Percentiles rank a stretch among this genome's conserved stretches.
These are phyloP conservation scores for Cenchrus fungigraminus DNA, from an alignment of 176 grass and related monocot genomes.

Conservation along the genomic window DNA sequence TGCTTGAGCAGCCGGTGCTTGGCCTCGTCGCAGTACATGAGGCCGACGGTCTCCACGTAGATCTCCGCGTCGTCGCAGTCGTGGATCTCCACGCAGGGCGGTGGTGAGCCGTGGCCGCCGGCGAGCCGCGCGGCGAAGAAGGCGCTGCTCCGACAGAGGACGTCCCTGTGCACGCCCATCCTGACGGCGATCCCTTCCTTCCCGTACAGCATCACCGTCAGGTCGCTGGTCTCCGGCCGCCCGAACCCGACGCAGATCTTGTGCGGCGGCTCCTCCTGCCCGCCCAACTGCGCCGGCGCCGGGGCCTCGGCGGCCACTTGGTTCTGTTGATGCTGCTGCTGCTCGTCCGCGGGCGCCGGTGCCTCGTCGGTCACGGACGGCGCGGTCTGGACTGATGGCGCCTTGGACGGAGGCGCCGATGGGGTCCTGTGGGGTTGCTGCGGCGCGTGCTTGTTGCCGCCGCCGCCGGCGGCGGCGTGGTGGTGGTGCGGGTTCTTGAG, in stretches of 20 bases:
- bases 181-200: conserved; percentile 76
- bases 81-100: conserved; percentile 50
- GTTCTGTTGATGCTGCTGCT: not conserved
- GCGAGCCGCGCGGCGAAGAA: conserved; percentile 75
- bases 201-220: conserved; percentile 72
- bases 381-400: conserved; percentile 43
- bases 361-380: conserved; percentile 42
- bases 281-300: not conserved
- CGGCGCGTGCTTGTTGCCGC: conserved; percentile 4
- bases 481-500: conserved; percentile 74
- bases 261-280: conserved; percentile 39
- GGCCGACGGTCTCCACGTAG: conserved; percentile 66
- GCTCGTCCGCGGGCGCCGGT: conserved; percentile 8
- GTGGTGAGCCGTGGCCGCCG: not conserved
- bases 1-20: conserved; percentile 67
- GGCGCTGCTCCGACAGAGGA: conserved; percentile 62
- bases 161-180: conserved; percentile 70
- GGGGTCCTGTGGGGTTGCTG: conserved; percentile 33
- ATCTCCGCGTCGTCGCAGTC: conserved; percentile 70
- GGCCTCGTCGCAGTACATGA: conserved; percentile 67
- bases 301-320: not conserved
- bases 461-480: not conserved
- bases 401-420: conserved; percentile 37
- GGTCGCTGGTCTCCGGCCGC: conserved; percentile 68
- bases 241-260: conserved; percentile 88